phyloP scores from a whole-genome alignment of 352 stramenopile species.

The Thalassiosira gravida region DNA sequence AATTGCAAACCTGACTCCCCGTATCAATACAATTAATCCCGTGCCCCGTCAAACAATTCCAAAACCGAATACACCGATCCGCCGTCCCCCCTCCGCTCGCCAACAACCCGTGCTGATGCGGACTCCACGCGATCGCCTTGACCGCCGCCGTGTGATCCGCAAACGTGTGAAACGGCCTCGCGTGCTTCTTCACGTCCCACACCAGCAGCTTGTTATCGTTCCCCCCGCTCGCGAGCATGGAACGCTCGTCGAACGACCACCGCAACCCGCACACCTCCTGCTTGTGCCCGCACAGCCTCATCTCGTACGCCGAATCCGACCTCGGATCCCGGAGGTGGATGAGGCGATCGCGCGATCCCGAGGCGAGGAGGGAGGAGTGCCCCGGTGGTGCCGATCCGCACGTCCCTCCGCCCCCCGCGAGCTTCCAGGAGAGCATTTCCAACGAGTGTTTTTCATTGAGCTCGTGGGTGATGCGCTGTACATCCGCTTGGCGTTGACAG shows the following conservation, averaged over 20 bases:
- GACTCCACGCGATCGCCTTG: slow-evolving; percentile 98
- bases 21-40: slow-evolving; percentile 96
- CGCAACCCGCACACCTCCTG: slow-evolving; percentile 98
- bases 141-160: slow-evolving; percentile 94
- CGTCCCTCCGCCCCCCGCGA: no score
- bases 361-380: slow-evolving; percentile 93
- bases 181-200: slow-evolving; percentile 88
- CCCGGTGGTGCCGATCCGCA: no score
- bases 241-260: slow-evolving; percentile 96
- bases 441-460: slow-evolving; percentile 23
- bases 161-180: slow-evolving; percentile 49
- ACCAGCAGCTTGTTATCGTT: slow-evolving; percentile 98
- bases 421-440: no score
- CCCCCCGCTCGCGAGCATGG: slow-evolving; percentile 92
- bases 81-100: slow-evolving; percentile 97
- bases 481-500: slow-evolving; percentile 11
- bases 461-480: slow-evolving; percentile 37
- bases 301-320: slow-evolving; percentile 88
- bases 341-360: slow-evolving; percentile 92
- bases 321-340: slow-evolving; percentile 94
- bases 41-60: slow-evolving; percentile 92
- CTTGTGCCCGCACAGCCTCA: slow-evolving; percentile 91
- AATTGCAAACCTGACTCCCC: slow-evolving; percentile 95
- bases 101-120: slow-evolving; percentile 95
- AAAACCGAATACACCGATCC: slow-evolving; percentile 99